phyloP scores from a whole-genome alignment of 2,329 filamentous ascomycete genomes.

The Epicoccum nigrum region DNA sequence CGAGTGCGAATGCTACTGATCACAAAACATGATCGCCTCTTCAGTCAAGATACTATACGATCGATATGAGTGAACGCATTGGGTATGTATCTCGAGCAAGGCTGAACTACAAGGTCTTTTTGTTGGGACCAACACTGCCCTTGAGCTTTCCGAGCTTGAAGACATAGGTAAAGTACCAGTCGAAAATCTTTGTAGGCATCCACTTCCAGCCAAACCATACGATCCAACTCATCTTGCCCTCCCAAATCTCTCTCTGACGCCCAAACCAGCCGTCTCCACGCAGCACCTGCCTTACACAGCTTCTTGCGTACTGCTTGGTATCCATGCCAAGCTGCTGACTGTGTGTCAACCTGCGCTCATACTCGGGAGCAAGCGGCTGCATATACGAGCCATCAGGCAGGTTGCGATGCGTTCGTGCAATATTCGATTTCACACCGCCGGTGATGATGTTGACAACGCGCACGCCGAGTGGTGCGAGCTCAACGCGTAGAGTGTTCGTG shows the following conservation, averaged over 20 bases:
- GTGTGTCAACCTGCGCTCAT: constrained; percentile 58
- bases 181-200: constrained; percentile 53
- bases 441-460: constrained; percentile 59
- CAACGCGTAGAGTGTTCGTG: constrained; percentile 63
- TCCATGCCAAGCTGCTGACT: constrained; percentile 61
- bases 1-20: neutral
- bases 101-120: constrained; percentile 29
- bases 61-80: too few relatives aligned
- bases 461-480: constrained; percentile 59
- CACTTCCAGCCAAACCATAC: constrained; percentile 58
- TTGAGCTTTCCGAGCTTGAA: constrained; percentile 59
- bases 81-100: neutral
- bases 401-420: constrained; percentile 59
- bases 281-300: constrained; percentile 61
- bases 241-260: constrained; percentile 60
- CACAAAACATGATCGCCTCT: too few relatives aligned
- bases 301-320: constrained; percentile 59
- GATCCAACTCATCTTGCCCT: constrained; percentile 57
- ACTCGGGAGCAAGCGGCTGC: constrained; percentile 58
- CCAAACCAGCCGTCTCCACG: constrained; percentile 37
- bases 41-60: too few relatives aligned
- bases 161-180: constrained; percentile 56
- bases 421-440: constrained; percentile 65
- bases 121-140: constrained; percentile 39
- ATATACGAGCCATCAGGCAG: constrained; percentile 59